Percentiles rank a stretch among this genome's conserved stretches.
Conservation (phyloP, 345 rosid genomes). For the Carallia pectinifolia region DNA sequence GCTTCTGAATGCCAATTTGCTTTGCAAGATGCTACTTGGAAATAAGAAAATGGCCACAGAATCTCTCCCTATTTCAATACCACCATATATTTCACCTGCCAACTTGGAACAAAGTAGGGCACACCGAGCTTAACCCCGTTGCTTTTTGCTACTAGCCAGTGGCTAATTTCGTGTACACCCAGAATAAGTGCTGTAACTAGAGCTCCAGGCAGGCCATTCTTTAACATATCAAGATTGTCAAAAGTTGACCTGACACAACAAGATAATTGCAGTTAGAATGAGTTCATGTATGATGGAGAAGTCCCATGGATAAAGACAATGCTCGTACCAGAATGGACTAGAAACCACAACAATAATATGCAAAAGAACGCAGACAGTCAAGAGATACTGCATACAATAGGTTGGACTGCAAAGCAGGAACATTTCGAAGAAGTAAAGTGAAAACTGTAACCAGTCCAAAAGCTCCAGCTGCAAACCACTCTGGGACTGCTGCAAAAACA, state of each 20-base stretch:
- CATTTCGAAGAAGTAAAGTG: slow-evolving; percentile 84
- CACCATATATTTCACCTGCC: slow-evolving; percentile 65
- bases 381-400: slow-evolving; percentile 52
- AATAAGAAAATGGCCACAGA: not conserved
- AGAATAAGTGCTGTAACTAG: slow-evolving; percentile 71
- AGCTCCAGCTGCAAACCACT: slow-evolving; percentile 96
- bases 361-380: not conserved
- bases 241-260: slow-evolving; percentile 59
- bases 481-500: slow-evolving; percentile 75
- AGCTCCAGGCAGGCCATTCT: slow-evolving; percentile 86
- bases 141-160: slow-evolving; percentile 63
- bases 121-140: slow-evolving; percentile 73
- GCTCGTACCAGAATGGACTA: not conserved
- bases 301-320: slow-evolving; percentile 1
- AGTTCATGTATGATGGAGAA: not conserved
- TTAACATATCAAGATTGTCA: slow-evolving; percentile 69
- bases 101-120: slow-evolving; percentile 93
- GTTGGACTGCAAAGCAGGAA: slow-evolving; percentile 81
- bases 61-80: too few species aligned
- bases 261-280: slow-evolving; percentile 1
- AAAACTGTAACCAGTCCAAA: slow-evolving; percentile 83
- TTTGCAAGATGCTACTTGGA: not conserved
- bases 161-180: slow-evolving; percentile 80
- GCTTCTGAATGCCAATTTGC: slow-evolving; percentile 4
- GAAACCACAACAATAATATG: slow-evolving; percentile 3